Conservation (phyloP, 2,329 filamentous ascomycete genomes). For the Malbranchea zuffiana region DNA sequence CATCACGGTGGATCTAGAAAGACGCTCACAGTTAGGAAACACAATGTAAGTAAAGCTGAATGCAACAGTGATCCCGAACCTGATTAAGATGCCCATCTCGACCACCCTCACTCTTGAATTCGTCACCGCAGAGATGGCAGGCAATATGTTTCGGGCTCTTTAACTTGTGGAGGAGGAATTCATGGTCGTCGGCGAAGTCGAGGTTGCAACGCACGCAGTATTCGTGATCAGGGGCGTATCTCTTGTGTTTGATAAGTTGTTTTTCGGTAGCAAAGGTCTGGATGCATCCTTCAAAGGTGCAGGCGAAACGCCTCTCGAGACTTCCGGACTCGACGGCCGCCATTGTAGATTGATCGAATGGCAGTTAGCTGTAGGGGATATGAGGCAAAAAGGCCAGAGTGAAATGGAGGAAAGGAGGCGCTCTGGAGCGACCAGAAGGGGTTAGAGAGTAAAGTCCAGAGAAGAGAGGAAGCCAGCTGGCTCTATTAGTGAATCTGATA, state of each 20-base stretch:
- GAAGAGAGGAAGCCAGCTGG: too few relatives aligned
- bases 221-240: conserved; percentile 27
- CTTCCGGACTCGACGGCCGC: too few relatives aligned
- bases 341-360: too few relatives aligned
- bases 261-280: conserved; percentile 36
- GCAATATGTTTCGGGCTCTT: conserved; percentile 38
- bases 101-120: conserved; percentile 45
- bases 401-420: too few relatives aligned
- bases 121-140: conserved; percentile 47
- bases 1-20: conserved; percentile 37
- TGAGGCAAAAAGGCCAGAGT: too few relatives aligned
- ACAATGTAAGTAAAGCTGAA: not conserved
- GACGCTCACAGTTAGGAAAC: not conserved
- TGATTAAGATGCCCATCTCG: conserved; percentile 42
- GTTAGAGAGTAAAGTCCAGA: too few relatives aligned
- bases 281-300: conserved; percentile 39
- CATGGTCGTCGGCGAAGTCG: conserved; percentile 38
- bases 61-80: conserved; percentile 24
- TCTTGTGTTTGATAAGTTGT: conserved; percentile 44
- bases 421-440: too few relatives aligned
- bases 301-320: too few relatives aligned
- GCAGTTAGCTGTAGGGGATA: too few relatives aligned
- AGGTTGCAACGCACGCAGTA: conserved; percentile 34
- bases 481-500: too few relatives aligned
- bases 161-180: conserved; percentile 40